Evolutionary conservation across 2,329 filamentous ascomycete genomes (phyloP).

Genomic region (Periconia sp.): DNA sequence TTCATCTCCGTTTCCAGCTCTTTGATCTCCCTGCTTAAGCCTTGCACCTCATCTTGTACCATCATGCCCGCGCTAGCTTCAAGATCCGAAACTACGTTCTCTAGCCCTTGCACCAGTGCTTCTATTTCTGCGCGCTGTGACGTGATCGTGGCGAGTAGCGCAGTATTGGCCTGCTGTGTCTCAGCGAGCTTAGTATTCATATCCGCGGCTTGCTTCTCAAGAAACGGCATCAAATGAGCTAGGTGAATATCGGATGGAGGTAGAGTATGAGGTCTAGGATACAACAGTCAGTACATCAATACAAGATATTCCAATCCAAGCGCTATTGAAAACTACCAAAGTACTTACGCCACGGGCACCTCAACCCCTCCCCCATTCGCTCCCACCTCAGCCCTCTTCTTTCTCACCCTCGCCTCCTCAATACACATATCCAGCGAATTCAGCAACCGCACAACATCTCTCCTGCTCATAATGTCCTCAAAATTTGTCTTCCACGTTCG

Average conservation of each 20-base stretch:
- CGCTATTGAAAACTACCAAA: too few species aligned
- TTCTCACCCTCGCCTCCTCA: conserved; percentile 62
- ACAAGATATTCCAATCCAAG: too few species aligned
- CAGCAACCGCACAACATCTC: conserved; percentile 62
- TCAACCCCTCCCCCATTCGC: conserved; percentile 43
- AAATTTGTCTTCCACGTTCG: conserved; percentile 64
- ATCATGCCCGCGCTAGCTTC: conserved; percentile 56
- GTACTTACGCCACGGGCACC: conserved; percentile 54
- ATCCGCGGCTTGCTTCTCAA: conserved; percentile 57
- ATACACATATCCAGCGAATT: conserved; percentile 68
- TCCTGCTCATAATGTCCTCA: conserved; percentile 63
- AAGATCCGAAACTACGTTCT: conserved; percentile 63
- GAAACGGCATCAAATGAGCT: conserved; percentile 64
- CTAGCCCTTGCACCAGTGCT: conserved; percentile 59
- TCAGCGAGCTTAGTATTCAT: conserved; percentile 57
- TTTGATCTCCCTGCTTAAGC: conserved; percentile 40
- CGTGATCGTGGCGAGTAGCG: conserved; percentile 58
- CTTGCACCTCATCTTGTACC: conserved; percentile 45
- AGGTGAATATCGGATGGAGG: conserved; percentile 62
- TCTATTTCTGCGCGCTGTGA: conserved; percentile 65
- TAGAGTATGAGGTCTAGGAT: conserved; percentile 63
- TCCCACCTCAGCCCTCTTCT: conserved; percentile 49
- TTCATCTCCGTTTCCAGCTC: conserved; percentile 45
- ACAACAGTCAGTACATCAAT: conserved; percentile 16
- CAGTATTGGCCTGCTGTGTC: conserved; percentile 60